Conservation (phyloP, 2,329 filamentous ascomycete genomes). For the Pseudogymnoascus sp. region DNA sequence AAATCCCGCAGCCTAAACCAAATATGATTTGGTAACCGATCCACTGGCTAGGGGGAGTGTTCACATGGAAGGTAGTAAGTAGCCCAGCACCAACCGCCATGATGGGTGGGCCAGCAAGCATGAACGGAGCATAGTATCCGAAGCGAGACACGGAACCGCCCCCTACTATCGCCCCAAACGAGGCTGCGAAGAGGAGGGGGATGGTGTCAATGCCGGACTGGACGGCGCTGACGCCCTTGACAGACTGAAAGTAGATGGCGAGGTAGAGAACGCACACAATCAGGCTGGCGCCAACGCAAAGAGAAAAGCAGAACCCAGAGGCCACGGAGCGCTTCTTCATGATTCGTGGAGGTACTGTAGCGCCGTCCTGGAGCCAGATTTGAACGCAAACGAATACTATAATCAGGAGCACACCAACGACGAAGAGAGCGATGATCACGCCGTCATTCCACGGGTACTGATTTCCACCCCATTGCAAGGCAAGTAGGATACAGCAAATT, state of each 20-base stretch:
- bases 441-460: constrained; percentile 32
- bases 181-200: constrained; percentile 27
- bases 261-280: constrained; percentile 32
- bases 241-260: constrained; percentile 39
- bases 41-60: constrained; percentile 31
- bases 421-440: constrained; percentile 29
- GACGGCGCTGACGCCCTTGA: constrained; percentile 33
- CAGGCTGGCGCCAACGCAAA: constrained; percentile 27
- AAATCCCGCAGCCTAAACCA: constrained; percentile 12
- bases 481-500: constrained; percentile 30
- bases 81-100: constrained; percentile 33
- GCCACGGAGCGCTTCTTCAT: constrained; percentile 29
- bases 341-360: constrained; percentile 32
- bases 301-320: constrained; percentile 25
- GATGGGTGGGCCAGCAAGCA: constrained; percentile 21
- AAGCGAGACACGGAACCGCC: constrained; percentile 28
- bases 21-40: constrained; percentile 21
- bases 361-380: constrained; percentile 15
- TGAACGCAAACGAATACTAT: constrained; percentile 17
- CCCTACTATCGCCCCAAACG: constrained; percentile 23
- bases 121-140: constrained; percentile 24
- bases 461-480: constrained; percentile 36
- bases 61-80: constrained; percentile 30
- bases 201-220: constrained; percentile 31
- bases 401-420: constrained; percentile 20